Base-by-base conservation (phyloP, 345 rosid species). In the Ceriops zippeliana region DNA sequence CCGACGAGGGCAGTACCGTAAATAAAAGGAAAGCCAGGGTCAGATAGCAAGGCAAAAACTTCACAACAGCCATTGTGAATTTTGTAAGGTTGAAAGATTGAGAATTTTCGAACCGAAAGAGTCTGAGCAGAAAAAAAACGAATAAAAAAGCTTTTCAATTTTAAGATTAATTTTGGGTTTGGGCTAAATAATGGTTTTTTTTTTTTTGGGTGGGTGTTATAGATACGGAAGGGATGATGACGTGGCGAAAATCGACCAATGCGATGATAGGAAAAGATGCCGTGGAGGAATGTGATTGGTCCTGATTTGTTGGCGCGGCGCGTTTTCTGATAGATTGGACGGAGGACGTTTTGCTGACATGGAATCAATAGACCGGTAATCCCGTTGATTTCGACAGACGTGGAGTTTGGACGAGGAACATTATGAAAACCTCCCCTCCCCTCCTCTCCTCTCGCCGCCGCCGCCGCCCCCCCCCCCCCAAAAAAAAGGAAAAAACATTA, bases 211-310 rank as follows among this genome's bases (percentile, higher is more conserved):
- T 57, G 57, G 16, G 77, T 66, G 61, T 58, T 0, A 5, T 42
- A 42, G 19, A 11, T 42, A 13, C 4, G 60, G 17, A 24, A 28
- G 62, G 28, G 74, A 35, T 47, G 83, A 5, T 81, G 92, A 85
- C 90, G 89, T 89, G 96, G 88, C 11, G 5, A 5, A 4, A 0
- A 7, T 0, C 5, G 53, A 61, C 90, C 86, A 85, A 83, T 86
- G 21, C 42, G 66, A 78, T 53, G 68, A 62, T 60, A 73, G 86
- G 9, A 64, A 72, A 13, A 75, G 87, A 86, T 85, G 80, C 61
- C 74, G 63, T 38, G 69, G 59, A 34, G 32, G 38, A 22, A 62
- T 52, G 0, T 66, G 65, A 81, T 77, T 77, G 77, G 77, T 7
- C 49, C 4, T 6, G 56, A 26, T 64, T 17, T 26, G 65, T 21